Evolutionary conservation across 129 eudicot species (phyloP), one percentile per base, ranked within the genome.

Genomic region (Escallonia herrerae): DNA sequence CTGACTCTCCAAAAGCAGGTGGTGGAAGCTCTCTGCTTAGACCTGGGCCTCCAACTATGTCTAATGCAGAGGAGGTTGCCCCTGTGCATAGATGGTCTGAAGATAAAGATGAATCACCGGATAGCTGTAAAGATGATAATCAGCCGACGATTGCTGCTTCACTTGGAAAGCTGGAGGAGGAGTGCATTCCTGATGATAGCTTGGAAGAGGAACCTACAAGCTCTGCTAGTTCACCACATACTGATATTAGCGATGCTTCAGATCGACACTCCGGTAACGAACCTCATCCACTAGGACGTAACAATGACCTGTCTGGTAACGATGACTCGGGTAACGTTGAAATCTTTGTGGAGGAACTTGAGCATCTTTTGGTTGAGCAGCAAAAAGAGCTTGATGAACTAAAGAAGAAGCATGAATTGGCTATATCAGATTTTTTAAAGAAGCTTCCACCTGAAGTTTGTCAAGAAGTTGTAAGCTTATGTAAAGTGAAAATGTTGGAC

Each of bases 381-480:
- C 80, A 73, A 62, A 84, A 67, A 67, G 97, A 94, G 72, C 68
- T 94, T 22, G 88, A 89, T 55, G 95, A 86, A 58, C 78, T 89
- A 2, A 84, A 62, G 74, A 76, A 56, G 83, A 86, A 84, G 80
- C 99, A 94, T 56, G 82, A 78, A 8, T 46, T 50, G 58, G 72
- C 73, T 45, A 76, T 89, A 22, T 79, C 74, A 13, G 78, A 82
- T 69, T 44, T 89, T 38, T 42, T 89, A 63, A 82, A 73, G 70
- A 83, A 77, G 48, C 84, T 84, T 69, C 73, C 86, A 38, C 86
- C 77, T 5, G 80, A 82, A 78, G 75, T 73, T 8, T 84, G 84
- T 63, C 47, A 58, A 40, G 79, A 70, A 77, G 83, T 89, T 55
- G 69, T 72, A 22, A 63, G 74, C 14, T 69, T 73, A 22, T 83